phyloP scores from a whole-genome alignment of 2,329 filamentous ascomycete genomes.

The Hypoxylon sp. region DNA sequence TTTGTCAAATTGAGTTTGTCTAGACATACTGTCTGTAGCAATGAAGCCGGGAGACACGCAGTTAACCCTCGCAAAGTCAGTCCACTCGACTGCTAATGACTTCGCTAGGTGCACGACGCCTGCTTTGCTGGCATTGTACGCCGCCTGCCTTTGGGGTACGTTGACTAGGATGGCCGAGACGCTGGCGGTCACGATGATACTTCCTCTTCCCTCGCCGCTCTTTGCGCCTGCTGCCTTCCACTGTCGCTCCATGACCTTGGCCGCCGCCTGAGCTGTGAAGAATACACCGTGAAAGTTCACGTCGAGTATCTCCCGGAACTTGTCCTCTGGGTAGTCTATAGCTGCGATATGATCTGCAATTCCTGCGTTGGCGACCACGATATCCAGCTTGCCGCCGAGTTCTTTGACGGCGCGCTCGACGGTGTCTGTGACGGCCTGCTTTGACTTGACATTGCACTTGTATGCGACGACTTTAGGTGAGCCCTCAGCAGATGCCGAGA shows the following conservation, averaged over 20 bases:
- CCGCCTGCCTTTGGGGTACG: conserved; percentile 64
- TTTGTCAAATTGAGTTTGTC: conserved; percentile 49
- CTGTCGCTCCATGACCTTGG: neutral
- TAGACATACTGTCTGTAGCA: conserved; percentile 59
- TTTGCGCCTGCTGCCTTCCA: neutral
- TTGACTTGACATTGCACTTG: neutral
- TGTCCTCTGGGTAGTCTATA: neutral
- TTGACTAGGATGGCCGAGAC: conserved; percentile 65
- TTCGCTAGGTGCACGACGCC: conserved; percentile 68
- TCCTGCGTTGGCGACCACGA: neutral
- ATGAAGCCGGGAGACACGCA: conserved; percentile 66
- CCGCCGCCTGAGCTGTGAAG: neutral
- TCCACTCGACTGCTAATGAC: conserved; percentile 66
- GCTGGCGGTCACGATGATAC: conserved; percentile 42
- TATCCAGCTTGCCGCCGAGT: neutral
- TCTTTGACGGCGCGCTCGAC: neutral
- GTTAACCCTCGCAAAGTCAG: conserved; percentile 68
- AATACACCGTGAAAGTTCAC: neutral
- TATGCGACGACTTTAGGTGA: neutral
- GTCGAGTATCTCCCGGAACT: neutral
- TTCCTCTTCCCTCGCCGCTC: conserved; percentile 7
- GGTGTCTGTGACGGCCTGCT: neutral
- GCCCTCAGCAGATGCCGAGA: neutral
- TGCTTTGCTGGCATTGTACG: conserved; percentile 69
- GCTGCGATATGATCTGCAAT: neutral